Conservation (phyloP, 2,329 filamentous ascomycete species). For the Pyrenochaeta sp. region DNA sequence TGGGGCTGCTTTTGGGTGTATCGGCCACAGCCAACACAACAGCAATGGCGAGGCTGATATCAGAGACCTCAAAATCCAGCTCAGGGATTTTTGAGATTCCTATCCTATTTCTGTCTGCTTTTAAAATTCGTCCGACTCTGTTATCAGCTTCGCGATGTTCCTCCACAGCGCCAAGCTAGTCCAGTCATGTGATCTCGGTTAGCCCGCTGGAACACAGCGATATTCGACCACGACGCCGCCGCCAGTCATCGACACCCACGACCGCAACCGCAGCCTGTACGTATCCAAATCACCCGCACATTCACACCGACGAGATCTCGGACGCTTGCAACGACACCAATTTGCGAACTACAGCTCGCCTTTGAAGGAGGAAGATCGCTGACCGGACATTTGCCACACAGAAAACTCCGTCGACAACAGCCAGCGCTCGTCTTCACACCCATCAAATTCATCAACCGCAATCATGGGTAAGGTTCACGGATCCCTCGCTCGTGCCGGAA, state of each 20-base stretch:
- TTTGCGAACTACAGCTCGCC: not conserved
- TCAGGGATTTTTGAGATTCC: no score
- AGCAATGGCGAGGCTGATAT: no score
- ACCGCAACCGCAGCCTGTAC: slow-evolving; percentile 45
- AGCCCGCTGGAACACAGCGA: slow-evolving; percentile 33
- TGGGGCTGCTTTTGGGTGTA: not conserved
- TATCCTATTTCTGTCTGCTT: not conserved
- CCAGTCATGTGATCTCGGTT: slow-evolving; percentile 36
- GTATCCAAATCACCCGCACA: slow-evolving; percentile 28
- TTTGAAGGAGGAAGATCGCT: slow-evolving; percentile 25
- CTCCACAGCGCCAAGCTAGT: slow-evolving; percentile 20
- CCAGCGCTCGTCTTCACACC: slow-evolving; percentile 24
- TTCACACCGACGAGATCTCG: slow-evolving; percentile 1
- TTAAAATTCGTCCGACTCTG: no score
- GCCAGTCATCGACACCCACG: slow-evolving; percentile 44
- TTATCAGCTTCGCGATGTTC: not conserved
- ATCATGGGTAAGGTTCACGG: slow-evolving; percentile 94
- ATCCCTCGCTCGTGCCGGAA: slow-evolving; percentile 93
- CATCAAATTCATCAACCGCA: slow-evolving; percentile 55
- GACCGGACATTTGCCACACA: slow-evolving; percentile 45
- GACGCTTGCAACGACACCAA: slow-evolving; percentile 13
- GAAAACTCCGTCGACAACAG: slow-evolving; percentile 27
- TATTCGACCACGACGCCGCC: slow-evolving; percentile 37
- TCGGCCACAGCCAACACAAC: no score
- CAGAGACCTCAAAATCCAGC: not conserved